A percentile compares a stretch with the other conserved stretches of the same genome.
Evolutionary conservation across 306 rosid genomes (phyloP).

Genomic region (Fragaria iinumae): DNA sequence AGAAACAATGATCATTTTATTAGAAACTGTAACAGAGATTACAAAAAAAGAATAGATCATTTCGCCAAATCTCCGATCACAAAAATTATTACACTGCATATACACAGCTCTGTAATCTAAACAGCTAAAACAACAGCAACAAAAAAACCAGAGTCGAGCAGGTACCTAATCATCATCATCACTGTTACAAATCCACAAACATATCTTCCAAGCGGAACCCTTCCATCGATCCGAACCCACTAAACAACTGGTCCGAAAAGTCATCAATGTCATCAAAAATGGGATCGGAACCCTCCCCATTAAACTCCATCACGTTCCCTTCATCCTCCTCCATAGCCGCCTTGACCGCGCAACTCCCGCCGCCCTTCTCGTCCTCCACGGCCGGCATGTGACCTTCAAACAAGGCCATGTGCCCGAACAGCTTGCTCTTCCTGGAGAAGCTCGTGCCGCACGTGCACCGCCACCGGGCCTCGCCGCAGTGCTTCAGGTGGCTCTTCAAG

Average conservation of each 20-base stretch:
- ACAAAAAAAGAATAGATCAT: neutral
- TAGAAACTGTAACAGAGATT: neutral
- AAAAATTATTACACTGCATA: neutral
- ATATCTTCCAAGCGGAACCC: conserved; percentile 32
- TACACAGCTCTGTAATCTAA: neutral
- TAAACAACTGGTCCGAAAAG: conserved; percentile 42
- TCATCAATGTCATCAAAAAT: conserved; percentile 29
- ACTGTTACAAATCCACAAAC: conserved; percentile 18
- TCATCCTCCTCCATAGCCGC: conserved; percentile 32
- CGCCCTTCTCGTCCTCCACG: conserved; percentile 37
- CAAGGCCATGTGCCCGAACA: conserved; percentile 70
- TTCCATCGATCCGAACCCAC: conserved; percentile 47
- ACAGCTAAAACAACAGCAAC: neutral
- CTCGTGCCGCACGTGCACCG: conserved; percentile 82
- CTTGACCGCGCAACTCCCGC: neutral
- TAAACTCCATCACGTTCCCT: neutral
- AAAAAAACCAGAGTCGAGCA: neutral
- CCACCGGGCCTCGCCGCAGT: conserved; percentile 71
- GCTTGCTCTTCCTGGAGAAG: conserved; percentile 75
- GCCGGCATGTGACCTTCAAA: conserved; percentile 94
- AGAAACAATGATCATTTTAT: neutral
- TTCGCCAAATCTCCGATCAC: neutral
- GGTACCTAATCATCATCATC: neutral
- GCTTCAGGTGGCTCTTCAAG: conserved; percentile 69
- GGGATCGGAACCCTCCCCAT: neutral